Conservation (phyloP, 106 monocot genomes). For the Phalaenopsis equestris region DNA sequence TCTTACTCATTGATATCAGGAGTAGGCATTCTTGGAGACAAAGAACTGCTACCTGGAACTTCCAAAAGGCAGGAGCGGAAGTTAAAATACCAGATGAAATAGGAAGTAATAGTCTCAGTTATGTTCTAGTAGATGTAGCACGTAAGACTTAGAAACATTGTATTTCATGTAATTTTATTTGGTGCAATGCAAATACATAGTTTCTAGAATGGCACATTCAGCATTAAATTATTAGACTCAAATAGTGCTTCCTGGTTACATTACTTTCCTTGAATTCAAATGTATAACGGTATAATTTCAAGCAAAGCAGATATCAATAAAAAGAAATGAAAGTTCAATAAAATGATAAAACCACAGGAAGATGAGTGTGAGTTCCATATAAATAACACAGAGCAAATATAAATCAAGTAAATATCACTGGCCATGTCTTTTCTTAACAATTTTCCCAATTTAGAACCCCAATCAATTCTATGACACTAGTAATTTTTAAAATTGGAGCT, state of each 20-base stretch:
- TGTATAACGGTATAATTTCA: background rate
- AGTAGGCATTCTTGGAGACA: constrained; percentile 59
- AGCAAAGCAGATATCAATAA: background rate
- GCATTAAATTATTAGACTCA: too few relatives aligned
- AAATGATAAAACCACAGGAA: too few relatives aligned
- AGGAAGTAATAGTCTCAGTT: background rate
- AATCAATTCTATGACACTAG: background rate
- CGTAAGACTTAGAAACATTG: background rate
- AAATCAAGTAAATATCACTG: background rate
- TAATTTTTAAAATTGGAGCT: background rate
- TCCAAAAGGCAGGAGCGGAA: constrained; percentile 65
- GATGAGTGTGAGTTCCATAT: background rate
- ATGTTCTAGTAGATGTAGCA: background rate
- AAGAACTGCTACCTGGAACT: constrained; percentile 36
- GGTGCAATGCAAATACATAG: too few relatives aligned
- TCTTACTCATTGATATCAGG: constrained; percentile 91
- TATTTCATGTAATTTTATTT: background rate
- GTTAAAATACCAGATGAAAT: constrained; percentile 22
- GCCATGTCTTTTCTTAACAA: background rate
- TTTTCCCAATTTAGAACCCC: background rate
- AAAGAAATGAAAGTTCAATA: background rate
- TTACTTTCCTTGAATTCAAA: background rate
- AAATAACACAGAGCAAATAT: background rate
- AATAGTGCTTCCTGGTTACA: too few relatives aligned
- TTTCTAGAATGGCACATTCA: too few relatives aligned